Conservation (phyloP, 257 asterid species). For the Apocynum venetum region DNA sequence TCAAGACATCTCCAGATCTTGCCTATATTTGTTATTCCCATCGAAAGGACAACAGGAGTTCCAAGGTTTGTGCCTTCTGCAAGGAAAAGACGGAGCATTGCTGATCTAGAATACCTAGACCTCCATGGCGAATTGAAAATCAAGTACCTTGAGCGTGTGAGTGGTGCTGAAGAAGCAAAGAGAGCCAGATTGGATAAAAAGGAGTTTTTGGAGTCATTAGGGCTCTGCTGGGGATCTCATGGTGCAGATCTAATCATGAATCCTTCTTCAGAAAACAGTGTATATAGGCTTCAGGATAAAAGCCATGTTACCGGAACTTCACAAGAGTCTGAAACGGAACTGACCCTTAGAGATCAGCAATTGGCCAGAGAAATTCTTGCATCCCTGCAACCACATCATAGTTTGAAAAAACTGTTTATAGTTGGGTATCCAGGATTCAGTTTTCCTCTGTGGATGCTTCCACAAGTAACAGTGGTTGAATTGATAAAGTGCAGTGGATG, state of each 20-base stretch:
- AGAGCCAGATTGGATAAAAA: conserved; percentile 8
- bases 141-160: conserved; percentile 23
- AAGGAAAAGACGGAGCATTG: background rate
- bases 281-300: background rate
- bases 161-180: conserved; percentile 19
- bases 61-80: too few species aligned
- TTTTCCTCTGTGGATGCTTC: conserved; percentile 25
- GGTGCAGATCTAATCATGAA: conserved; percentile 3
- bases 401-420: background rate
- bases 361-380: conserved; percentile 20
- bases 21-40: conserved; percentile 18
- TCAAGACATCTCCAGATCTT: conserved; percentile 24
- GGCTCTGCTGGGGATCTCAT: conserved; percentile 20
- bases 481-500: conserved; percentile 24
- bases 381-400: conserved; percentile 23
- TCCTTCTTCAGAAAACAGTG: background rate
- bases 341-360: background rate
- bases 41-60: background rate
- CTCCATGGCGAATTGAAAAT: conserved; percentile 25
- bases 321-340: background rate
- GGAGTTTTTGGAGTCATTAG: background rate
- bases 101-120: conserved; percentile 11
- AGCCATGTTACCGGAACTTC: background rate
- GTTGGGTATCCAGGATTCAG: conserved; percentile 26
- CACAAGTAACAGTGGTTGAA: conserved; percentile 19